These are phyloP conservation scores for Salicornia ramosissima DNA, from an alignment of 148 eudicot genomes.

Conservation along the genomic window DNA sequence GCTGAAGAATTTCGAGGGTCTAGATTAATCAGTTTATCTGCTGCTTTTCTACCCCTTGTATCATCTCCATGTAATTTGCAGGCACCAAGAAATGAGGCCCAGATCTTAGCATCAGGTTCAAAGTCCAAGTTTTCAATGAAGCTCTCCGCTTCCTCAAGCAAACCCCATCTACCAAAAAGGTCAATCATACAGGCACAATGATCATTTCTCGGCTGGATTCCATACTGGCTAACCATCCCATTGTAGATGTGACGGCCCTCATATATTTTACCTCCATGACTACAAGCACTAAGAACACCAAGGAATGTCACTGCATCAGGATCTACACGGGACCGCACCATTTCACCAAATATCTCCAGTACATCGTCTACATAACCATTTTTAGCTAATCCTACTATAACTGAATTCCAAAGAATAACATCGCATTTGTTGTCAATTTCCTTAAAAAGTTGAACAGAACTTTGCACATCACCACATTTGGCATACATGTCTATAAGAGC, in stretches of 20 bases:
- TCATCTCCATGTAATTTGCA: slow-evolving; percentile 87
- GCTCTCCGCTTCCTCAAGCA: slow-evolving; percentile 64
- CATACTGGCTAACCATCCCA: slow-evolving; percentile 45
- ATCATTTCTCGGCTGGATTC: slow-evolving; percentile 60
- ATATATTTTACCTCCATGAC: slow-evolving; percentile 67
- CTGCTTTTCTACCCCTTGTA: slow-evolving; percentile 65
- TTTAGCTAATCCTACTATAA: slow-evolving; percentile 76
- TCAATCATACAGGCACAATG: slow-evolving; percentile 92
- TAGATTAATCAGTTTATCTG: slow-evolving; percentile 63
- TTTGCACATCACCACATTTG: slow-evolving; percentile 72
- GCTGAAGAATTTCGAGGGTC: slow-evolving; percentile 75
- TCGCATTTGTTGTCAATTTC: slow-evolving; percentile 59
- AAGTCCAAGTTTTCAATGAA: slow-evolving; percentile 50
- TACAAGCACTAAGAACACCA: slow-evolving; percentile 85
- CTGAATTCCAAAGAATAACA: slow-evolving; percentile 80
- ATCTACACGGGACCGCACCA: slow-evolving; percentile 41
- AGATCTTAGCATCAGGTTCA: slow-evolving; percentile 72
- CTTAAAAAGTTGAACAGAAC: slow-evolving; percentile 58
- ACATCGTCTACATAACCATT: slow-evolving; percentile 77
- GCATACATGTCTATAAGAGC: slow-evolving; percentile 94
- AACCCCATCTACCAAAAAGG: slow-evolving; percentile 82
- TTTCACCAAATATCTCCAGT: slow-evolving; percentile 51
- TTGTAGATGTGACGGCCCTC: slow-evolving; percentile 70
- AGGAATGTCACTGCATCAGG: slow-evolving; percentile 93
- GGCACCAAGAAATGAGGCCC: slow-evolving; percentile 75